Percentiles rank a stretch among this genome's conserved stretches.
Conservation (phyloP, 2,329 filamentous ascomycete genomes). For the Scedosporium dehoogii region DNA sequence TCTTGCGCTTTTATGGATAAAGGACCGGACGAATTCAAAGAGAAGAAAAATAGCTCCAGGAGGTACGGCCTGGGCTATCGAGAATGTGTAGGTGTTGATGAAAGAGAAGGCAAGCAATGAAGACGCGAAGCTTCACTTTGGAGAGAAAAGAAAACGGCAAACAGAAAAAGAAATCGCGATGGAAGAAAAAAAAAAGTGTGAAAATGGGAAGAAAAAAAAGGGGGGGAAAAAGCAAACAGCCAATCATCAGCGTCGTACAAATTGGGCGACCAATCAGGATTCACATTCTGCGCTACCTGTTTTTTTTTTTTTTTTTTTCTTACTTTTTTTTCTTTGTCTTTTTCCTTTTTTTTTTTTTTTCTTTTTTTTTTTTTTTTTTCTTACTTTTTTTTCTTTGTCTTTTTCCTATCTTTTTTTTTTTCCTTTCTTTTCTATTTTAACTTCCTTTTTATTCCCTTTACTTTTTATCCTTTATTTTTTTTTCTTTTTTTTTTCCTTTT, state of each 20-base stretch:
- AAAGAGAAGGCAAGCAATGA: background rate
- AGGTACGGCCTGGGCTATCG: background rate
- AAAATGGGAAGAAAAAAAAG: conserved; percentile 5
- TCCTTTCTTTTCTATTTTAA: conserved; percentile 4
- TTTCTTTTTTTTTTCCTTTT: background rate
- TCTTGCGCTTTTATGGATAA: background rate
- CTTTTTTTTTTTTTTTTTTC: background rate
- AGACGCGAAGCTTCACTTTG: background rate
- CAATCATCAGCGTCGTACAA: background rate
- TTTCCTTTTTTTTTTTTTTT: background rate
- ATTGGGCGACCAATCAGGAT: conserved; percentile 6
- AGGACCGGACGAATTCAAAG: conserved; percentile 1
- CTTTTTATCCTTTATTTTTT: background rate
- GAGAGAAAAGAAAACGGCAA: conserved; percentile 5
- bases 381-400: background rate
- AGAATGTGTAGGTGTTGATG: background rate
- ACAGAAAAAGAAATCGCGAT: conserved; percentile 5
- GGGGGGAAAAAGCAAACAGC: conserved; percentile 4
- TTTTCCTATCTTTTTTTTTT: too few species aligned
- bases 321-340: background rate
- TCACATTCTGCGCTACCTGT: background rate
- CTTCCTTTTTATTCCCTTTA: background rate
- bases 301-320: background rate
- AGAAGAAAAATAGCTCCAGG: background rate
- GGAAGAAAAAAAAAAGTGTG: conserved; percentile 7